Conservation (phyloP, 768 basidiomycete genomes). For the Podaxis rugospora region DNA sequence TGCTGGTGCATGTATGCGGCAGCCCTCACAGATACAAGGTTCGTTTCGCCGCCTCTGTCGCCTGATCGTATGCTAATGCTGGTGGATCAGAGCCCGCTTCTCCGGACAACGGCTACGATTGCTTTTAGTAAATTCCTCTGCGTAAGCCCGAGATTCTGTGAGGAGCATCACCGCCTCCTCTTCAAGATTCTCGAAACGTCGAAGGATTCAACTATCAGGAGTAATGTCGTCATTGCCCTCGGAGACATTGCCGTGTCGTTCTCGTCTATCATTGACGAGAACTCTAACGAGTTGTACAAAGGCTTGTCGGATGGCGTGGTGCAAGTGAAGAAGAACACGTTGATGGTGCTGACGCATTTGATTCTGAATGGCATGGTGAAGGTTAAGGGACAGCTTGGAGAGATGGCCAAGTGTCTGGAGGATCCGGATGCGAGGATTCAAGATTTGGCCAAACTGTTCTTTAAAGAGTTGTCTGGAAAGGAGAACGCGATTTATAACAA, state of each 20-base stretch:
- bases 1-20: constrained; percentile 87
- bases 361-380: constrained; percentile 99
- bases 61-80: neutral
- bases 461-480: constrained; percentile 92
- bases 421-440: constrained; percentile 83
- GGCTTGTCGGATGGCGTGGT: constrained; percentile 85
- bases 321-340: constrained; percentile 97
- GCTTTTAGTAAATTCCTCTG: constrained; percentile 96
- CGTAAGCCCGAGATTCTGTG: constrained; percentile 91
- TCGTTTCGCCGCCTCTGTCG: constrained; percentile 14
- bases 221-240: constrained; percentile 96
- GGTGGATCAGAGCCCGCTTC: constrained; percentile 65
- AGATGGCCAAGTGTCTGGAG: constrained; percentile 99
- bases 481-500: constrained; percentile 99
- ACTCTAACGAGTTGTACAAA: constrained; percentile 91
- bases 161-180: constrained; percentile 79
- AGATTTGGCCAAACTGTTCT: constrained; percentile 97
- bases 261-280: constrained; percentile 95
- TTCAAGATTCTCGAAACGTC: constrained; percentile 95
- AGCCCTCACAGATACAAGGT: constrained; percentile 92
- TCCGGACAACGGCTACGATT: constrained; percentile 83
- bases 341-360: constrained; percentile 96
- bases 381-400: constrained; percentile 97
- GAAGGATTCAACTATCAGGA: constrained; percentile 83
- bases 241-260: constrained; percentile 99